phyloP scores from a whole-genome alignment of 345 rosid genomes.

The Citropsis articulata region DNA sequence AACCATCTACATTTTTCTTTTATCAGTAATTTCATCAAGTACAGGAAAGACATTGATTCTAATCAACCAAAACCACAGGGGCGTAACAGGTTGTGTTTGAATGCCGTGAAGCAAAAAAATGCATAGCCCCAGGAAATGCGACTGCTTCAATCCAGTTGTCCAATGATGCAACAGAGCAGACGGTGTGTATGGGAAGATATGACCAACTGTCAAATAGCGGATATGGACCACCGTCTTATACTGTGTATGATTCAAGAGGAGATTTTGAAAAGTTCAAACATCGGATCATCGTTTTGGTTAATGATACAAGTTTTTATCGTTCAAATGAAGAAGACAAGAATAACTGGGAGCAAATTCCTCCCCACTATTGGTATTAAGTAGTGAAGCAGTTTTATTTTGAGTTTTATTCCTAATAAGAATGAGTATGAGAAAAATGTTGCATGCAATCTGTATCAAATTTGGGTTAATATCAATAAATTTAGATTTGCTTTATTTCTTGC shows the following conservation, averaged over 20 bases:
- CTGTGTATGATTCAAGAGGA: slow-evolving; percentile 8
- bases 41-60: not conserved
- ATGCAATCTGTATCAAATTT: too few species aligned
- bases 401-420: too few species aligned
- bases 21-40: not conserved
- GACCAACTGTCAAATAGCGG: not conserved
- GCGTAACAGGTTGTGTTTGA: not conserved
- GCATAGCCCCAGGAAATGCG: not conserved
- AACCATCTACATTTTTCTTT: not conserved
- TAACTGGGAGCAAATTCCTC: not conserved
- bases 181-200: slow-evolving; percentile 2
- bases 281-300: slow-evolving; percentile 4
- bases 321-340: not conserved
- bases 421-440: too few species aligned
- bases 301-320: not conserved
- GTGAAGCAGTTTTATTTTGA: too few species aligned
- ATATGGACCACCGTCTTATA: not conserved
- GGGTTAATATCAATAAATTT: not conserved
- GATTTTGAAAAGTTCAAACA: slow-evolving; percentile 10
- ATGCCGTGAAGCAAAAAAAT: not conserved
- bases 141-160: slow-evolving; percentile 1
- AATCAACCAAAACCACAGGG: not conserved
- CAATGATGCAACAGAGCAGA: not conserved
- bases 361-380: not conserved
- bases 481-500: not conserved